Evolutionary conservation across 2,329 filamentous ascomycete species (phyloP).

Genomic region (Arthroderma sp.): DNA sequence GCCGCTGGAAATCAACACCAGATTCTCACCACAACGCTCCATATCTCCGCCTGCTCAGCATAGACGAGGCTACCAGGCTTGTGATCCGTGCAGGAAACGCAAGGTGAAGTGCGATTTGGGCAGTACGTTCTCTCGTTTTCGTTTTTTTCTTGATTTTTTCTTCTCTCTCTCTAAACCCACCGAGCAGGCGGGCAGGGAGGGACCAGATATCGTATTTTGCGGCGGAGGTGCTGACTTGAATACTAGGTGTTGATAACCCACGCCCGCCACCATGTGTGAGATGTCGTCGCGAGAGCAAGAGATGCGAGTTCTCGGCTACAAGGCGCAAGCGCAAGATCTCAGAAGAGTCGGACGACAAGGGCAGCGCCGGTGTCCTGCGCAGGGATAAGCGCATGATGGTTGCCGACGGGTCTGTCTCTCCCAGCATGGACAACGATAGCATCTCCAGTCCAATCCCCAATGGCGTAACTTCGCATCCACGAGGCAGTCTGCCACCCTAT

Average conservation of each 20-base stretch:
- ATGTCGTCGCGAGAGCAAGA: conserved; percentile 87
- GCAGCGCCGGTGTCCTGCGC: conserved; percentile 32
- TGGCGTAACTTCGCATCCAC: conserved; percentile 11
- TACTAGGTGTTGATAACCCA: conserved; percentile 66
- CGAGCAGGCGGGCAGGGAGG: not conserved
- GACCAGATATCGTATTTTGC: not conserved
- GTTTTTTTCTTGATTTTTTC: not conserved
- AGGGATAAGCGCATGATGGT: conserved; percentile 42
- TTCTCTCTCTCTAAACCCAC: too few relatives aligned
- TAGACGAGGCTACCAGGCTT: conserved; percentile 39
- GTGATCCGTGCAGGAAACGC: conserved; percentile 38
- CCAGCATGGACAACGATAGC: conserved; percentile 11
- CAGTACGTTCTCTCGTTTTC: conserved; percentile 31
- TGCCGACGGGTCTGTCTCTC: conserved; percentile 28
- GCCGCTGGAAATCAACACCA: conserved; percentile 19
- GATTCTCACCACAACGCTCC: conserved; percentile 21
- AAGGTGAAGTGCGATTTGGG: conserved; percentile 40
- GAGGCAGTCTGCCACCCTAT: conserved; percentile 6
- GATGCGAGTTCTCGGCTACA: conserved; percentile 93
- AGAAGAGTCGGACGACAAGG: conserved; percentile 36
- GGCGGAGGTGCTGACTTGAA: not conserved
- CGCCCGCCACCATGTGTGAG: conserved; percentile 87
- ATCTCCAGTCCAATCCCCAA: conserved; percentile 8
- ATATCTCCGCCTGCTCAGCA: conserved; percentile 29
- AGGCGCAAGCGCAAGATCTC: conserved; percentile 76